Conservation (phyloP, 1,284 basidiomycete species). For the Microbotryomycetes sp. region DNA sequence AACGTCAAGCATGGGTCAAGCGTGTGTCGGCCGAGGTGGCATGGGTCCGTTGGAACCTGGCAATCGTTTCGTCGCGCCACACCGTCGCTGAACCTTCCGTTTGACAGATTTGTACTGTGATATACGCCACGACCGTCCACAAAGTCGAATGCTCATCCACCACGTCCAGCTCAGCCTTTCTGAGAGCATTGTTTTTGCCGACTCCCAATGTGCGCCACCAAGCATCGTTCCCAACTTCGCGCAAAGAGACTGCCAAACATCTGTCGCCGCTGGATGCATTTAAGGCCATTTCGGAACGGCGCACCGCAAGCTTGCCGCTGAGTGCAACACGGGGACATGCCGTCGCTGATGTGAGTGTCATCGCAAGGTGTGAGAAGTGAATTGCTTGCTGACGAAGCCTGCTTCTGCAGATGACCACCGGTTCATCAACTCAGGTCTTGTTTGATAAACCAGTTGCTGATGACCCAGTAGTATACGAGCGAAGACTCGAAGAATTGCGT, state of each 20-base stretch:
- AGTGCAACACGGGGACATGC: background rate
- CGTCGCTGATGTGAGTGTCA: background rate
- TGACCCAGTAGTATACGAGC: background rate
- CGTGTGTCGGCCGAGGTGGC: conserved; percentile 5
- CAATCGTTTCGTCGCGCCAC: background rate
- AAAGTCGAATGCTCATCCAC: conserved; percentile 2
- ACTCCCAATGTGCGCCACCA: background rate
- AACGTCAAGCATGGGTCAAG: background rate
- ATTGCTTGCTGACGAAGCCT: too few relatives aligned
- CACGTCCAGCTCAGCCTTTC: conserved; percentile 1
- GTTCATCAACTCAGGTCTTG: background rate
- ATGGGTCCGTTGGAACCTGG: conserved; percentile 4
- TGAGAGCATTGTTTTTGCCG: conserved; percentile 7
- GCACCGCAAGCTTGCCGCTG: background rate
- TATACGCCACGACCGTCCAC: conserved; percentile 7
- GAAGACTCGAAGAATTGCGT: too few relatives aligned
- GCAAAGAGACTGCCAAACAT: background rate
- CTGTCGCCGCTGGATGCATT: background rate
- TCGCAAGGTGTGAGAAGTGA: too few relatives aligned
- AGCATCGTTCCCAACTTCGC: background rate
- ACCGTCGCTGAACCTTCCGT: background rate
- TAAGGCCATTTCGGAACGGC: background rate
- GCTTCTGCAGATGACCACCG: too few relatives aligned
- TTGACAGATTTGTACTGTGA: conserved; percentile 6
- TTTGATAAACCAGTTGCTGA: background rate